These are phyloP conservation scores for Aotearoamyces nothofagi DNA, from an alignment of 2,329 filamentous ascomycete species.

Conservation along the genomic window DNA sequence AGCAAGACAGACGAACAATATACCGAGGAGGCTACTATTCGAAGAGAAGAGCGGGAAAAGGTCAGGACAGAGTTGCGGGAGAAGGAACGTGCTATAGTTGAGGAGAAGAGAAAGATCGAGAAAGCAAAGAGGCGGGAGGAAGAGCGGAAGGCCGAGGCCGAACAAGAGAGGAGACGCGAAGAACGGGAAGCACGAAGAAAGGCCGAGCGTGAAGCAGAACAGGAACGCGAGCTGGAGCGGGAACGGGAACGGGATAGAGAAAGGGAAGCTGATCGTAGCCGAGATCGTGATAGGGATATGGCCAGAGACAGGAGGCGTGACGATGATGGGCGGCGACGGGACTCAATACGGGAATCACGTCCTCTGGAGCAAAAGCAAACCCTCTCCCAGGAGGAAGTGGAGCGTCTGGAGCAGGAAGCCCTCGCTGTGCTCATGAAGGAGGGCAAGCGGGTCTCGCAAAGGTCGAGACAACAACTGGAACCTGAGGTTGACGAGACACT, in stretches of 20 bases:
- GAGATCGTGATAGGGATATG: conserved; percentile 9
- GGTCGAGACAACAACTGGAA: conserved; percentile 18
- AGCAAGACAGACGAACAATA: conserved; percentile 64
- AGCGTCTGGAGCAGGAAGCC: conserved; percentile 19
- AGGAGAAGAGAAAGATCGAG: conserved; percentile 43
- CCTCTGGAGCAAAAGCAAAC: conserved; percentile 7
- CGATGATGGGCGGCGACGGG: conserved; percentile 6
- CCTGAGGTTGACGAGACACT: conserved; percentile 18
- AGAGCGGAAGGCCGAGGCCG: conserved; percentile 27
- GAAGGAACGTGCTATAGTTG: conserved; percentile 41
- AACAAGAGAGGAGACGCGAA: conserved; percentile 27
- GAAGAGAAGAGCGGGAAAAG: conserved; percentile 43
- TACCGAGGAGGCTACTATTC: conserved; percentile 46
- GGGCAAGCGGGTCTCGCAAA: conserved; percentile 14
- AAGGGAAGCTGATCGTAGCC: conserved; percentile 6
- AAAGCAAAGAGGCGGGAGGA: conserved; percentile 35
- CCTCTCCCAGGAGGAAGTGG: conserved; percentile 18
- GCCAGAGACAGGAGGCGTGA: conserved; percentile 3
- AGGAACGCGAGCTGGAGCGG: neutral
- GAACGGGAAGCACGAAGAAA: conserved; percentile 16
- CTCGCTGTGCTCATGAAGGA: conserved; percentile 20
- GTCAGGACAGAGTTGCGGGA: conserved; percentile 43
- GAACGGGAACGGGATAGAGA: conserved; percentile 11
- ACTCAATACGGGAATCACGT: conserved; percentile 3
- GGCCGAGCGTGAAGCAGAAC: conserved; percentile 12